Base-by-base conservation (phyloP, 148 eudicot species). In the Rhododendron molle region DNA sequence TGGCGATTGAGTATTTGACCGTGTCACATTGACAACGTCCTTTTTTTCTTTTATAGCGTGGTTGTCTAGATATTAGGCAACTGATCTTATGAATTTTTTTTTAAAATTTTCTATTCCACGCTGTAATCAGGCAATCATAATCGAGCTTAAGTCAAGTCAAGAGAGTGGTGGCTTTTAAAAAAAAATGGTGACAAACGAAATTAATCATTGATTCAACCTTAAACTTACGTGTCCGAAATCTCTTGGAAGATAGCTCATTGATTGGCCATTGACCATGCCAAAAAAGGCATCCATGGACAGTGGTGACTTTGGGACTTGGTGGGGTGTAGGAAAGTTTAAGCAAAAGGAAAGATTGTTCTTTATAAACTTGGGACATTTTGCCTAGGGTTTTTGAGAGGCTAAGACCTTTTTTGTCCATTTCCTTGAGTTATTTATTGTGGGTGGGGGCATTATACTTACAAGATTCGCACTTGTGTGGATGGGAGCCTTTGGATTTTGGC, bases 401-500 rank as follows among this genome's bases (percentile, higher is more conserved):
- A 26, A 21, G 69, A 43, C 80, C 23, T 6, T 4, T 44, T 49
- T 85, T 80, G 87, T 50, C 84, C 52, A 67, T 85, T 36, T 34
- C 80, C 79, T 3, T 85, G 47, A 11, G 46, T 21, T 5, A 78
- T 23, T 43, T 83, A 44, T 65, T 9, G 34, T 34, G 38, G 60
- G 77, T 65, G 56, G 77, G 77, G 80, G 18, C 12, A 8, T 81
- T 46, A 44, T 81, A 47, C 16, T 28, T 14, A 54, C 16, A 2
- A 86, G 83, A 80, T 86, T 60, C 76, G 76, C 11, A 18, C 28
- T 34, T 72, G 44, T 9, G 58, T 43, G 87, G 16, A 69, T n/a
- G 81, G 84, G 69, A 36, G 54, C 67, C 32, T 82, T 30, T 81
- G 85, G 88, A 82, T 56, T 58, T 81, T n/a, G 85, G 76, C 58